Percentiles rank a stretch among this genome's conserved stretches.
Evolutionary conservation across 2,329 filamentous ascomycete species (phyloP).

Genomic region (Phialemoniopsis sp.): DNA sequence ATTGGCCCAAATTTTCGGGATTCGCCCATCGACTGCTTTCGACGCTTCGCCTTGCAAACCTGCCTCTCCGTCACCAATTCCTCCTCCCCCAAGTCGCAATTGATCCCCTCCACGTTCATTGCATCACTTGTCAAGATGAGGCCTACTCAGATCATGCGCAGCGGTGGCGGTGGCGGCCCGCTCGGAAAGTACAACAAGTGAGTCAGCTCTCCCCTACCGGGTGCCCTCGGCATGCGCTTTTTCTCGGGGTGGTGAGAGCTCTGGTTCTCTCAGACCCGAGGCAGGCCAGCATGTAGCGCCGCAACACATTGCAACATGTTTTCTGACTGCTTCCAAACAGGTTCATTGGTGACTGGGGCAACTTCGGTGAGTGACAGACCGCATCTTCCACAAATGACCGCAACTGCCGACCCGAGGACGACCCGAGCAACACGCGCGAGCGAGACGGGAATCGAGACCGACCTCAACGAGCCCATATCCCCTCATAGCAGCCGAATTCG

Average conservation of each 20-base stretch:
- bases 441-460: too few species aligned
- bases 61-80: neutral
- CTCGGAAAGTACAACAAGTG: slow-evolving; percentile 40
- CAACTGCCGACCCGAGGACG: neutral
- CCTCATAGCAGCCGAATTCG: too few species aligned
- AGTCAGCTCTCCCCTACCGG: slow-evolving; percentile 15
- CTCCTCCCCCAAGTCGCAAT: slow-evolving; percentile 13
- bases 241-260: too few species aligned
- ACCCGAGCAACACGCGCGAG: neutral
- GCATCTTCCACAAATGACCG: neutral
- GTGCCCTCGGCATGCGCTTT: too few species aligned
- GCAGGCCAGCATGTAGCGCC: neutral
- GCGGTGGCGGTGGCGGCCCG: slow-evolving; percentile 31
- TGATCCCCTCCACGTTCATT: slow-evolving; percentile 20
- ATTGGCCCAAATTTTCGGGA: slow-evolving; percentile 16
- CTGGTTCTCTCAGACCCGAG: neutral
- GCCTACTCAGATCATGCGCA: slow-evolving; percentile 37
- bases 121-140: slow-evolving; percentile 32
- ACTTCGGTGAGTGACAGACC: slow-evolving; percentile 59
- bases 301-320: neutral
- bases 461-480: too few species aligned
- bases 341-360: slow-evolving; percentile 72
- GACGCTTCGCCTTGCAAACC: slow-evolving; percentile 10
- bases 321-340: slow-evolving; percentile 33
- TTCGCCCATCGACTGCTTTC: slow-evolving; percentile 20